phyloP scores from a whole-genome alignment of 345 rosid species.

The Euphorbia tirucalli region DNA sequence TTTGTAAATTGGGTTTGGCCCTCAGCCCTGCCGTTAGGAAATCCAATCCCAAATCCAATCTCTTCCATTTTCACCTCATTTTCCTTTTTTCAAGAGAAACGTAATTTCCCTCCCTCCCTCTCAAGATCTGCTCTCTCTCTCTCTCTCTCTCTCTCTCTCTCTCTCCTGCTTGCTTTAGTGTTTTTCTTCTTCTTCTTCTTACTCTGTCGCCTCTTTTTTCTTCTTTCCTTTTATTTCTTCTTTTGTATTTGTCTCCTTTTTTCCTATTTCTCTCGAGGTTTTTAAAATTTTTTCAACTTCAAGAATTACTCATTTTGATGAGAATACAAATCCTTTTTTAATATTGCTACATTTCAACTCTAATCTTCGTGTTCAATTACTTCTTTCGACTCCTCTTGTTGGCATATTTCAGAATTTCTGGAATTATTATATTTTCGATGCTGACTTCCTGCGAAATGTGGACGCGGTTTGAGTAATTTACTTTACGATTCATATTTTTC shows the following conservation, averaged over 20 bases:
- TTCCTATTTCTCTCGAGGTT: neutral
- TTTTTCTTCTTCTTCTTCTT: too few relatives aligned
- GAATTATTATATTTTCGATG: neutral
- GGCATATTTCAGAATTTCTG: neutral
- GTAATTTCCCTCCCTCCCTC: neutral
- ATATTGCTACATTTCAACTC: neutral
- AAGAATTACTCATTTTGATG: neutral
- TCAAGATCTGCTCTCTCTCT: neutral
- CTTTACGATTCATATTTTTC: neutral
- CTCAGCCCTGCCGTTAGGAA: too few relatives aligned
- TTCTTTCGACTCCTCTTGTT: neutral
- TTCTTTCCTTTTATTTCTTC: too few relatives aligned
- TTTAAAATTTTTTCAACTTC: neutral
- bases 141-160: too few relatives aligned
- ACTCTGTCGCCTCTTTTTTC: too few relatives aligned
- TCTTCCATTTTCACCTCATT: too few relatives aligned
- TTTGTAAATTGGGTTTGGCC: too few relatives aligned
- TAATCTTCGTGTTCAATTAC: neutral
- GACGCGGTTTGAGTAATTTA: neutral
- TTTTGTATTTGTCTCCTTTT: too few relatives aligned
- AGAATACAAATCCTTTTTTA: neutral
- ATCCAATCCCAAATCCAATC: too few relatives aligned
- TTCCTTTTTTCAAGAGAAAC: too few relatives aligned
- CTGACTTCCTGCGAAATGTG: neutral
- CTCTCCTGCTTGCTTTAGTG: too few relatives aligned